Evolutionary conservation across 169 alveolate genomes (phyloP), one percentile per base, ranked within the genome.

Genomic region (Perkinsus chesapeaki): DNA sequence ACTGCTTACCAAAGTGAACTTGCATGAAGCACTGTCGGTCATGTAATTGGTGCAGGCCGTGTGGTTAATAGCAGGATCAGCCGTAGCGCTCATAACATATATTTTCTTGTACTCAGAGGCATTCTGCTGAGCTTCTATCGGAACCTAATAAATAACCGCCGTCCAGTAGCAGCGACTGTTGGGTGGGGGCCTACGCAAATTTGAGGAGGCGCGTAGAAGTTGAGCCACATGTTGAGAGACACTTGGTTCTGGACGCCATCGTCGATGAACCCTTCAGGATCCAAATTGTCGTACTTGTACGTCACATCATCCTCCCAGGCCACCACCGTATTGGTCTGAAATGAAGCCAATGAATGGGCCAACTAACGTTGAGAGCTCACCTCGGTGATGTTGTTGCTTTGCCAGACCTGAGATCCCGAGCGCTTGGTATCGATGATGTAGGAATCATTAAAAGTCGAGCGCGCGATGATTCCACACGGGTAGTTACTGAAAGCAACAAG

Each of bases 391-490:
- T 43, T 39, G 20, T 94, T 93, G 39, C 91, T 48, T 39, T 92
- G 73, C 39, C 72, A 90, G 16, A 12, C 60, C n/a, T 19, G 27
- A 47, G 48, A 39, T 10, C 10, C 93, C 92, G 34, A 12, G 47
- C 39, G 39, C 48, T 94, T n/a, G 38, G 36, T 92, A n/a, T 48
- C 47, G 39, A 95, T 39, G 82, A n/a, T 39, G 93, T 37, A 95
- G 19, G 95, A 92, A 94, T 94, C 97, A 93, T 94, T 95, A 91
- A 95, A 95, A 91, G 93, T 82, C 31, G 96, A 93, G 73, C 94
- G 93, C 36, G 97, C 97, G 23, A 94, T 94, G 92, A 94, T 48
- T 34, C 97, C 97, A 92, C 97, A 95, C 34, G 97, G 97, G 73
- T 93, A 91, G 34, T 96, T 60, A 60, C 82, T 60, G 31, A 27